phyloP scores from a whole-genome alignment of 768 basidiomycete species.

The Nevesoporus exiguus region DNA sequence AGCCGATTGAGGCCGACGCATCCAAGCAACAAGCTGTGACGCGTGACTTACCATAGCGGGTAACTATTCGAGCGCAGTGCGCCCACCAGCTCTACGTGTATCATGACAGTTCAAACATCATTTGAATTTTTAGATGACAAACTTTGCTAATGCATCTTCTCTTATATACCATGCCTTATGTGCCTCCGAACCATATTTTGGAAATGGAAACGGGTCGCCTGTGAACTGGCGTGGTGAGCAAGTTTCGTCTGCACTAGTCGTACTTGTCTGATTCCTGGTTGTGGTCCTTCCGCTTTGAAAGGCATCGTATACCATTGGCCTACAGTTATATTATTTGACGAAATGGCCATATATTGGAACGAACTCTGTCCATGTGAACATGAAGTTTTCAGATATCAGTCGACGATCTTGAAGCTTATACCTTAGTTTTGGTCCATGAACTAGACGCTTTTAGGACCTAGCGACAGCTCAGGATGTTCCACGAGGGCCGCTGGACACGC shows the following conservation, averaged over 20 bases:
- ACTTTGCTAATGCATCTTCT: conserved; percentile 79
- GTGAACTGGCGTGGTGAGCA: conserved; percentile 93
- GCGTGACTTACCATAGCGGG: too few relatives aligned
- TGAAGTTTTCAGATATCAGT: conserved; percentile 8
- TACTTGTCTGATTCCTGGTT: neutral
- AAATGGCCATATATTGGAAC: conserved; percentile 61
- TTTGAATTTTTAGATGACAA: conserved; percentile 58
- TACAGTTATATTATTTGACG: conserved; percentile 99
- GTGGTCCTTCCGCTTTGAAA: conserved; percentile 33
- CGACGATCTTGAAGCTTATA: conserved; percentile 36
- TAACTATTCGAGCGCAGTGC: too few relatives aligned
- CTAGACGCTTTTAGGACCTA: conserved; percentile 72
- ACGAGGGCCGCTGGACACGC: conserved; percentile 57
- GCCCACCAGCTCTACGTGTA: too few relatives aligned
- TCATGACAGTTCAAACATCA: neutral
- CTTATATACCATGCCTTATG: conserved; percentile 76
- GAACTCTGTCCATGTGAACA: conserved; percentile 64
- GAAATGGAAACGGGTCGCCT: conserved; percentile 50
- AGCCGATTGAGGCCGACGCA: too few relatives aligned
- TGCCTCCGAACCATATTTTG: conserved; percentile 64
- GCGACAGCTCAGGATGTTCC: conserved; percentile 40
- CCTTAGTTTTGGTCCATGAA: conserved; percentile 89
- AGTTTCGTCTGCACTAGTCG: neutral
- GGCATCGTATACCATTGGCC: conserved; percentile 97
- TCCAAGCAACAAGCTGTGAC: too few relatives aligned